A percentile compares a stretch with the other conserved stretches of the same genome.
phyloP scores from a whole-genome alignment of 2,329 filamentous ascomycete species.

The Fusarium papillatum region DNA sequence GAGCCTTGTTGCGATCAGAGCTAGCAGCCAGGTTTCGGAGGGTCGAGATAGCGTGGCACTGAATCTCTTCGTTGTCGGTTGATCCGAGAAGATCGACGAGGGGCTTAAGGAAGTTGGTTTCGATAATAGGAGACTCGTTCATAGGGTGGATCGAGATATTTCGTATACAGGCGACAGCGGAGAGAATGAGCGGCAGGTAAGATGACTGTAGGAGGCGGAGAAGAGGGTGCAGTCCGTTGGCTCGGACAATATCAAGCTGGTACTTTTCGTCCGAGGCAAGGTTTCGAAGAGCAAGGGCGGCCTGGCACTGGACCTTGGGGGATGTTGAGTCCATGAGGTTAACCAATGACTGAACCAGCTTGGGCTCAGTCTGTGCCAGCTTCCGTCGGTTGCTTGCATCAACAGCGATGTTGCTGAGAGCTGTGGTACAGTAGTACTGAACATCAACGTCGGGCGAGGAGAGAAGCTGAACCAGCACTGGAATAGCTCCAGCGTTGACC shows the following conservation, averaged over 20 bases:
- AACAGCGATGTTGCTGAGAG: constrained; percentile 98
- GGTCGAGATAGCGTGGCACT: constrained; percentile 98
- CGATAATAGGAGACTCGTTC: constrained; percentile 98
- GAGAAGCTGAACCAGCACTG: constrained; percentile 94
- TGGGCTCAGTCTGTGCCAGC: constrained; percentile 90
- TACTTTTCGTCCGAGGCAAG: constrained; percentile 99
- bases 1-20: constrained; percentile 96
- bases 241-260: constrained; percentile 95
- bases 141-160: constrained; percentile 99
- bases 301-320: constrained; percentile 98
- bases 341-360: constrained; percentile 93
- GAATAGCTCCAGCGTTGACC: constrained; percentile 97
- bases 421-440: constrained; percentile 99
- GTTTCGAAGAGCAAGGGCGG: constrained; percentile 92
- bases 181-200: constrained; percentile 95
- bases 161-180: constrained; percentile 96
- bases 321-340: constrained; percentile 98
- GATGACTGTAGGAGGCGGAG: constrained; percentile 94
- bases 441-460: constrained; percentile 96
- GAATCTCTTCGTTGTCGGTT: constrained; percentile 98
- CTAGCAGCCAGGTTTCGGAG: constrained; percentile 95
- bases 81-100: constrained; percentile 94
- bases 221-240: constrained; percentile 86
- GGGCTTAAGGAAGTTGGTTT: constrained; percentile 94
- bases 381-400: constrained; percentile 92